Percentiles rank a stretch among this genome's conserved stretches.
phyloP scores from a whole-genome alignment of 768 basidiomycete species.

The Psilocybe subaeruginosa region DNA sequence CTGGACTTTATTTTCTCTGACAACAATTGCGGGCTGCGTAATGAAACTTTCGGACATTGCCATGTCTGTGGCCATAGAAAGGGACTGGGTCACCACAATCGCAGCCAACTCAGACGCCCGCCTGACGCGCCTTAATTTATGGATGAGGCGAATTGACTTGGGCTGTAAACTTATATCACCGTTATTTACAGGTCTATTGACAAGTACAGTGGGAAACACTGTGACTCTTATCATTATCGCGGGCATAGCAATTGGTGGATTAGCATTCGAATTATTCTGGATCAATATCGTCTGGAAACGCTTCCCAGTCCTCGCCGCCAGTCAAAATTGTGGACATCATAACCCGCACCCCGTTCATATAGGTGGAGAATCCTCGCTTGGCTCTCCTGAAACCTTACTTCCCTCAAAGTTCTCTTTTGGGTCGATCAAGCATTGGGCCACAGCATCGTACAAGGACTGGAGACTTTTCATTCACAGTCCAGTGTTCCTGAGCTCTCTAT shows the following conservation, averaged over 20 bases:
- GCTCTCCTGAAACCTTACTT: background rate
- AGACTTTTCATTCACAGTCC: constrained; percentile 18
- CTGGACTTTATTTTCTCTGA: constrained; percentile 34
- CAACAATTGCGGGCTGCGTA: constrained; percentile 34
- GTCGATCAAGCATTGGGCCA: constrained; percentile 21
- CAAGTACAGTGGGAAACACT: constrained; percentile 34
- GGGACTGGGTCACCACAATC: constrained; percentile 54
- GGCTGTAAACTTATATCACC: constrained; percentile 53
- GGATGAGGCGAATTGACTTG: constrained; percentile 44
- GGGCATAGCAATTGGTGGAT: constrained; percentile 34
- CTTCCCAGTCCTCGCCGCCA: constrained; percentile 32
- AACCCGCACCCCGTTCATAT: background rate
- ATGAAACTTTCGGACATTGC: constrained; percentile 42
- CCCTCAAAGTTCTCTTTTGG: background rate
- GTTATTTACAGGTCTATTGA: constrained; percentile 51
- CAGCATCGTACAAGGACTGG: constrained; percentile 17
- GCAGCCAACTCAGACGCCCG: constrained; percentile 31
- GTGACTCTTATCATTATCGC: constrained; percentile 35
- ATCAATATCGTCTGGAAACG: constrained; percentile 35
- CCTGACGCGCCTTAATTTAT: constrained; percentile 48
- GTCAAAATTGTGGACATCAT: background rate
- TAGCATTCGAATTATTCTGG: constrained; percentile 38
- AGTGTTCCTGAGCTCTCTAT: constrained; percentile 20
- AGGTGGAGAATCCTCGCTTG: background rate
- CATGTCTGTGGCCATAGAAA: constrained; percentile 47